A percentile compares a stretch with the other conserved stretches of the same genome.
Conservation (phyloP, 2,329 filamentous ascomycete species). For the Ambrosiella cleistominuta region DNA sequence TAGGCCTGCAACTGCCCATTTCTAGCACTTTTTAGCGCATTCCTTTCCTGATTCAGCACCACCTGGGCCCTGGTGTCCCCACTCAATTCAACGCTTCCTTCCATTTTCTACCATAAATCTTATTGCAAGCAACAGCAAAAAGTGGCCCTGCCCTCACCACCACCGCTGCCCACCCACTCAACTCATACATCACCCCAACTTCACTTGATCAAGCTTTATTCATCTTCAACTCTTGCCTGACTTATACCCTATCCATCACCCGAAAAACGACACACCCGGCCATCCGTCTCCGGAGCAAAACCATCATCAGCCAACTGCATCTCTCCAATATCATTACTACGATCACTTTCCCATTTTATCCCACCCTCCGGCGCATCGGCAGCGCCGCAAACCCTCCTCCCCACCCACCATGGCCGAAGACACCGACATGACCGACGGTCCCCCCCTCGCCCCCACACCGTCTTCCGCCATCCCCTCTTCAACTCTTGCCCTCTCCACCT, state of each 20-base stretch:
- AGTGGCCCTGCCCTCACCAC: neutral
- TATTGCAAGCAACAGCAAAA: conserved; percentile 5
- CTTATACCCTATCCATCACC: neutral
- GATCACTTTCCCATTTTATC: neutral
- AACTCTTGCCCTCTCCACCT: conserved; percentile 24
- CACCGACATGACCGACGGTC: conserved; percentile 9
- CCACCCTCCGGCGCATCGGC: neutral
- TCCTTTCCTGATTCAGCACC: too few relatives aligned
- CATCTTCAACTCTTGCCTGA: neutral
- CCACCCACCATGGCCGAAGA: conserved; percentile 10
- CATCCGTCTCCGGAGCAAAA: neutral
- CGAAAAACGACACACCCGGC: neutral
- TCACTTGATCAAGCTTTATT: conserved; percentile 1
- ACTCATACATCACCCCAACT: neutral
- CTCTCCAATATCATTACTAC: neutral
- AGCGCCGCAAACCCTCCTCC: neutral
- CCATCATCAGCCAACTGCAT: neutral
- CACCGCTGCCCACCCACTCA: neutral
- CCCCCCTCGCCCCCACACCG: neutral
- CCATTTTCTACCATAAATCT: neutral
- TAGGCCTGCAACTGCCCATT: too few relatives aligned
- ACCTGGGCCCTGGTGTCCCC: too few relatives aligned
- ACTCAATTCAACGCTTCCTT: too few relatives aligned
- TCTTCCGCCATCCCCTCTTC: conserved; percentile 20
- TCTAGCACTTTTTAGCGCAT: too few relatives aligned